Percentiles rank a stretch among this genome's conserved stretches.
Conservation (phyloP, 768 basidiomycete genomes). For the Mycena alexandri region DNA sequence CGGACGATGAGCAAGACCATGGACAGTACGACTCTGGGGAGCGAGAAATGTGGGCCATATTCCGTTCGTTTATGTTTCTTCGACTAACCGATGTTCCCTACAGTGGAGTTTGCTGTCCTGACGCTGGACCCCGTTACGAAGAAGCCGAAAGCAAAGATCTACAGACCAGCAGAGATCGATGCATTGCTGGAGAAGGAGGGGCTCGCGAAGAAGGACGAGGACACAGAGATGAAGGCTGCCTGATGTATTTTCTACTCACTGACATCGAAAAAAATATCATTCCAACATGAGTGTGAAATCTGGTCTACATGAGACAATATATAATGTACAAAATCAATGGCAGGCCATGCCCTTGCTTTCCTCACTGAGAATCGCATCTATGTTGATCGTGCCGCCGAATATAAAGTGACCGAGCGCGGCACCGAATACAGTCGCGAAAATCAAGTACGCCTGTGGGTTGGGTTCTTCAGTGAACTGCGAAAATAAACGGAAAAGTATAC, state of each 20-base stretch:
- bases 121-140: slow-evolving; percentile 84
- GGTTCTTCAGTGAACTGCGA: neutral
- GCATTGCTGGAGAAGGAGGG: slow-evolving; percentile 83
- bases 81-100: neutral
- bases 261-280: slow-evolving; percentile 26
- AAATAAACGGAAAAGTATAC: slow-evolving; percentile 42
- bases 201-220: slow-evolving; percentile 89
- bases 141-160: slow-evolving; percentile 91
- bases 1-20: slow-evolving; percentile 99
- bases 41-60: slow-evolving; percentile 87
- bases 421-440: slow-evolving; percentile 83
- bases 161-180: slow-evolving; percentile 89
- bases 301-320: neutral
- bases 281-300: slow-evolving; percentile 22
- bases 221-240: slow-evolving; percentile 79
- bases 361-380: slow-evolving; percentile 67
- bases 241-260: slow-evolving; percentile 43
- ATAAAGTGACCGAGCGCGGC: slow-evolving; percentile 88
- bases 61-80: slow-evolving; percentile 14
- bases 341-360: slow-evolving; percentile 82
- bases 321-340: slow-evolving; percentile 61
- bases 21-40: slow-evolving; percentile 97
- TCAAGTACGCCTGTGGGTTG: slow-evolving; percentile 81
- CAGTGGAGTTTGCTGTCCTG: slow-evolving; percentile 97
- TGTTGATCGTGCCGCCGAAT: slow-evolving; percentile 75